Evolutionary conservation across 768 basidiomycete genomes (phyloP), one percentile per base, ranked within the genome.

Genomic region (Suillus lakei): DNA sequence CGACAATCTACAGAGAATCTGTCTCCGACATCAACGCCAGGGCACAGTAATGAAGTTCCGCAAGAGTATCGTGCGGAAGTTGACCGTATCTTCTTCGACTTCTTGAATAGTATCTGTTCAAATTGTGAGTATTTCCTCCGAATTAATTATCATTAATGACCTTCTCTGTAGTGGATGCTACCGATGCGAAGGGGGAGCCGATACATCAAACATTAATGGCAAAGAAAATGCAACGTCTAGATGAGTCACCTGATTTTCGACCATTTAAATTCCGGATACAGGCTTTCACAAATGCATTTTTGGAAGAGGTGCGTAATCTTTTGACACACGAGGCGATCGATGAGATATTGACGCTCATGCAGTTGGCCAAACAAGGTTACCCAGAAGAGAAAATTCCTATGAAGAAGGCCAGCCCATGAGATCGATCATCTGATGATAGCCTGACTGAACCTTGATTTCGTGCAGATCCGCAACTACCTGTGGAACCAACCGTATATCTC

Each of bases 221-320:
- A 1, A 98, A 98, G 84, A 94, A 94, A 84, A 99, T 99, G 97
- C 93, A 95, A 71, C 90, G 95, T 61, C 83, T 99, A 63, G 96
- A 98, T 75, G 97, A 98, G 80, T 96, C 94, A 43, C 89, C 91
- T 50, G 97, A 99, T 78, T 99, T 97, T 79, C 88, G 97, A 32
- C 97, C 97, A 56, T 99, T 99, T 88, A 98, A 98, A 79, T 99
- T 99, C 81, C 89, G 97, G 65, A 99, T 99, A 69, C 94, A 95
- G 74, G 97, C 97, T 1, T 99, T 99, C 79, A 99, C 96, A 7
- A 92, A 95, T 72, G 92, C 92, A 4, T 99, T 99, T 73, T 82
- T 96, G 69, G 98, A 98, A 77, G 92, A 95, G 83, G 93, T 93
- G 75, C 70, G 81, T 73, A 50, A 34, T 63, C 15, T 26, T 39